Evolutionary conservation across 805 yeast genomes (phyloP), one percentile per base, ranked within the genome.

Genomic region (Hanseniaspora lachancei): DNA sequence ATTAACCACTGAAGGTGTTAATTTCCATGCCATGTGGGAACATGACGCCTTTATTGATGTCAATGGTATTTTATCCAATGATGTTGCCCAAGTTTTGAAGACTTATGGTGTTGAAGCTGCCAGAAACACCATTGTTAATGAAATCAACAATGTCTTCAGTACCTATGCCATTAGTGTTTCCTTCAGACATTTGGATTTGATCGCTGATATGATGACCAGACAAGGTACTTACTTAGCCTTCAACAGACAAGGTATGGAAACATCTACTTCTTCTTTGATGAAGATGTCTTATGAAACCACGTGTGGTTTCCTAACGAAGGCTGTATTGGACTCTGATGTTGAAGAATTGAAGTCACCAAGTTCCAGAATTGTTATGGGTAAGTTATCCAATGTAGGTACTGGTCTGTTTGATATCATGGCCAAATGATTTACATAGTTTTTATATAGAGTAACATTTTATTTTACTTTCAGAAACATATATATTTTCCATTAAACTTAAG

Each of bases 71-170:
- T 77, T 85, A 1, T 89, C 97, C 9, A 93, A 93, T 76, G 98
- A 93, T 72, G 83, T 93, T 61, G 82, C 86, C 41, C 87, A 96
- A 18, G 96, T 93, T 2, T 76, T 95, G 64, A 78, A 76, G 61
- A 87, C 95, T 0, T 93, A 93, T 65, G 99, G 99, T 69, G 98
- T 91, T 54, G 99, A 95, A 73, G 98, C 98, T 49, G 99, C 99
- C 21, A 81, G 98, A 71, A 88, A 89, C 70, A 93, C 98, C 36
- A 86, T 93, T 74, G 97, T 89, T 34, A 84, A 87, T 65, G 99
- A 93, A 76, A 86, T 93, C 69, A 85, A 86, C 72, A 86, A 87
- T 63, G 99, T 93, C 63, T 93, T 93, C 80, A 87, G 88, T 58
- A 89, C 95, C 54, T 93, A 93, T 71, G 97, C 97, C 64, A 93